phyloP scores from a whole-genome alignment of 1,284 basidiomycete species.

The Waitea zeae region DNA sequence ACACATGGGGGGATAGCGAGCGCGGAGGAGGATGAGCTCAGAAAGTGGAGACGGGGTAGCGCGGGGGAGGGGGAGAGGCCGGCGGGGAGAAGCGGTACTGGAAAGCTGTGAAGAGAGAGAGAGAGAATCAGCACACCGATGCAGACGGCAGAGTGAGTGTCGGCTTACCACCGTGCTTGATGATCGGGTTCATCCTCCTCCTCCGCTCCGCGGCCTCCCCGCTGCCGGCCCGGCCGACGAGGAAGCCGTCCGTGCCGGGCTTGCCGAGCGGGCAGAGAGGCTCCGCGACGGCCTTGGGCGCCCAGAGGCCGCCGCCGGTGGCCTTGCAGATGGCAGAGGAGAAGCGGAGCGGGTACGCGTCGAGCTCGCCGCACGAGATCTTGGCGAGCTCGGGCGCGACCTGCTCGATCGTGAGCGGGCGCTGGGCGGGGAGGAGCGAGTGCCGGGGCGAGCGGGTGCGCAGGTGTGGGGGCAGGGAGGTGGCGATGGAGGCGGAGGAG shows the following conservation, averaged over 20 bases:
- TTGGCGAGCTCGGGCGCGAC: too few species aligned
- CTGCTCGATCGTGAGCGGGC: constrained; percentile 10
- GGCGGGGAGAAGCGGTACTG: too few species aligned
- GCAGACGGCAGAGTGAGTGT: too few species aligned
- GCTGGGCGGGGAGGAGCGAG: constrained; percentile 13
- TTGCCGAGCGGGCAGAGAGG: constrained; percentile 22
- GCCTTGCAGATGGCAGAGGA: constrained; percentile 54
- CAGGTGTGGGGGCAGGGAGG: constrained; percentile 15
- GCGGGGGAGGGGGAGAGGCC: too few species aligned
- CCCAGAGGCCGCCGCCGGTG: constrained; percentile 59
- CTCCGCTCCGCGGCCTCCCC: too few species aligned
- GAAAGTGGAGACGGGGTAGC: too few species aligned
- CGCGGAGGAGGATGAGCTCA: too few species aligned
- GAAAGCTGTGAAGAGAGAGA: too few species aligned
- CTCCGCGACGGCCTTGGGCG: constrained; percentile 30
- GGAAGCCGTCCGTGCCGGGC: constrained; percentile 9
- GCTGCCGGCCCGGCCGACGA: constrained; percentile 3
- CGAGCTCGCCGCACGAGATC: constrained; percentile 44
- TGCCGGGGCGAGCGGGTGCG: constrained; percentile 16
- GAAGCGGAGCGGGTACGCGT: constrained; percentile 48
- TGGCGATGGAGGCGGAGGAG: constrained; percentile 12
- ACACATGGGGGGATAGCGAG: too few species aligned
- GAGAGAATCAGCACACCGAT: too few species aligned
- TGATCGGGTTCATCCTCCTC: too few species aligned
- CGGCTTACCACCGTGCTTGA: too few species aligned